A percentile compares a stretch with the other conserved stretches of the same genome.
These are phyloP conservation scores for Carex myosuroides DNA, from an alignment of 176 grass and related monocot genomes.

Conservation along the genomic window DNA sequence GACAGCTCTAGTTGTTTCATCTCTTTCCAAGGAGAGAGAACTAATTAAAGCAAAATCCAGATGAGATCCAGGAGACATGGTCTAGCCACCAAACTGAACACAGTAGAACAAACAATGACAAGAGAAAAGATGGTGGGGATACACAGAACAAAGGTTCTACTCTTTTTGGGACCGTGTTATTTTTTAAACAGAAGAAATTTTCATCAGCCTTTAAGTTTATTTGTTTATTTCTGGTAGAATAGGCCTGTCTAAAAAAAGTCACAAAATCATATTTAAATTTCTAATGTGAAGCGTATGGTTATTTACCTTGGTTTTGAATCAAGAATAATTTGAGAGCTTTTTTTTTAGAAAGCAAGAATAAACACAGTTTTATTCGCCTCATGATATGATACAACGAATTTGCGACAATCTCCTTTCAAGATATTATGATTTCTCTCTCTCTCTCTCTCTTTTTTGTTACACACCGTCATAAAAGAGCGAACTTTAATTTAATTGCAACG, in stretches of 20 bases:
- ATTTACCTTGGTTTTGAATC: neutral
- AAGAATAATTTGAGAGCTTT: neutral
- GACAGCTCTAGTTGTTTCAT: neutral
- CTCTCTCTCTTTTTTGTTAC: no score
- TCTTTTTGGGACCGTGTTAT: neutral
- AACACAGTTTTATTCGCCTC: neutral
- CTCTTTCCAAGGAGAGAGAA: neutral
- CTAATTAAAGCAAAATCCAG: neutral
- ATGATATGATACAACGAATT: no score
- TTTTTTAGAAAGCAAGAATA: neutral
- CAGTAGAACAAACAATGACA: neutral
- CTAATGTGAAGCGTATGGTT: neutral
- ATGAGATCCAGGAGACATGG: neutral
- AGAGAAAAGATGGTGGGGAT: neutral
- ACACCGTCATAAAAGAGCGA: no score
- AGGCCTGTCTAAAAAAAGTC: no score
- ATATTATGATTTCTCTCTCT: no score
- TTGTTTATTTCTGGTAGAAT: no score
- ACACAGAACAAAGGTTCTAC: neutral
- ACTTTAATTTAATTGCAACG: no score
- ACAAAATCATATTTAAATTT: neutral
- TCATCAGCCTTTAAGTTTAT: no score
- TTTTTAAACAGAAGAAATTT: no score
- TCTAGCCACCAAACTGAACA: slow-evolving; percentile 1
- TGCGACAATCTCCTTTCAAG: no score